phyloP scores from a whole-genome alignment of 495 filamentous ascomycete genomes.

The Chaetomium cochliodes region DNA sequence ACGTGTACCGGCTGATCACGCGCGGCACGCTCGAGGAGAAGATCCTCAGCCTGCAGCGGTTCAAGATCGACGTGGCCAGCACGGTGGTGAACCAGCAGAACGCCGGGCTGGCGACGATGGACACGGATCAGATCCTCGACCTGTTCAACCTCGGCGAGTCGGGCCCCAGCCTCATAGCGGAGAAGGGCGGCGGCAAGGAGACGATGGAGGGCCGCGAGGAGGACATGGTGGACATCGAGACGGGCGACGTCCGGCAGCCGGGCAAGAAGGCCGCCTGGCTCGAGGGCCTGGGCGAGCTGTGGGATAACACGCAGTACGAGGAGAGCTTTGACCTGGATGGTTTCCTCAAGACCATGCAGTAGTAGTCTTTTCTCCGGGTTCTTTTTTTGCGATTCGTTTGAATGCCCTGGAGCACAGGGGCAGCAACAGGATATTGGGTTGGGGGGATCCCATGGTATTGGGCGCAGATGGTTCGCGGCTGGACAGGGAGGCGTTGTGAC shows the following conservation, averaged over 20 bases:
- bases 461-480: background rate
- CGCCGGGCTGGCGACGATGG: conserved; percentile 88
- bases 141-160: conserved; percentile 90
- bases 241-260: conserved; percentile 87
- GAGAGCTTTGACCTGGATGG: conserved; percentile 94
- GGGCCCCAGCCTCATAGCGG: conserved; percentile 58
- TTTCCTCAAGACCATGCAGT: conserved; percentile 78
- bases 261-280: conserved; percentile 92
- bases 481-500: conserved; percentile 9
- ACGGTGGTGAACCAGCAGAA: conserved; percentile 99
- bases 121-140: conserved; percentile 96
- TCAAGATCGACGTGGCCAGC: conserved; percentile 98
- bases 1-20: conserved; percentile 96
- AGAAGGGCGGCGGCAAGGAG: conserved; percentile 56
- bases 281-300: conserved; percentile 91
- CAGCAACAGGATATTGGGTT: conserved; percentile 5
- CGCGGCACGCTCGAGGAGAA: conserved; percentile 97
- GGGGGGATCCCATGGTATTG: background rate
- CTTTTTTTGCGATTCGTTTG: background rate
- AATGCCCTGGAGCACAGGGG: conserved; percentile 4
- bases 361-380: no score
- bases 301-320: conserved; percentile 95
- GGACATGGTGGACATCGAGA: conserved; percentile 90
- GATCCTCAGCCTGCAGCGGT: conserved; percentile 95
- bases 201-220: conserved; percentile 67